Conservation (phyloP, 306 rosid genomes). For the Sindora glabra region DNA sequence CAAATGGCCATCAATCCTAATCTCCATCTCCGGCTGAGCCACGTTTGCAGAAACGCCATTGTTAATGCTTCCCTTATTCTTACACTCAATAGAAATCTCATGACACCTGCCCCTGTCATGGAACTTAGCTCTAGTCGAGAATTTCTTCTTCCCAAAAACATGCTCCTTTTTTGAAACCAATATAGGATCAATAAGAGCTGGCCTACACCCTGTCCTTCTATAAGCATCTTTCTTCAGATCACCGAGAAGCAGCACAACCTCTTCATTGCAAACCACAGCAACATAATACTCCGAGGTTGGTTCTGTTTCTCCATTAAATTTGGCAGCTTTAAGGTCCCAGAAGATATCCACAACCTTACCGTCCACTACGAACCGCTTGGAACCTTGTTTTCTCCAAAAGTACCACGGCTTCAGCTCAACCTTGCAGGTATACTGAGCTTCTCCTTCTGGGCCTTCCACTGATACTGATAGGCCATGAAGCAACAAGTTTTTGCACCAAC, state of each 20-base stretch:
- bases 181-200: constrained; percentile 66
- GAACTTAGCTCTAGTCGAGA: constrained; percentile 61
- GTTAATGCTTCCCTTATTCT: constrained; percentile 19
- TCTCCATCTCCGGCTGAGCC: constrained; percentile 87
- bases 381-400: constrained; percentile 83
- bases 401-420: constrained; percentile 92
- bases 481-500: constrained; percentile 72
- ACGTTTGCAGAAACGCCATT: constrained; percentile 26
- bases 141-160: constrained; percentile 69
- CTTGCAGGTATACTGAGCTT: constrained; percentile 60
- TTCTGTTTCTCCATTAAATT: constrained; percentile 66
- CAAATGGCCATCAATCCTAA: constrained; percentile 67
- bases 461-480: constrained; percentile 71
- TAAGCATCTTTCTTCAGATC: constrained; percentile 75
- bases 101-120: constrained; percentile 66
- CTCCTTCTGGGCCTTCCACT: constrained; percentile 59
- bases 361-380: constrained; percentile 52
- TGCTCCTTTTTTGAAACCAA: constrained; percentile 77
- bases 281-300: constrained; percentile 75
- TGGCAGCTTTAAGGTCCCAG: constrained; percentile 83
- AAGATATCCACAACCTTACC: constrained; percentile 44
- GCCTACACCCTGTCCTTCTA: constrained; percentile 63
- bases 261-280: constrained; percentile 72
- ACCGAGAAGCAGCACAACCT: constrained; percentile 72
- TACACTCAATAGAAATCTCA: constrained; percentile 76